Conservation (phyloP, 176 grass and related monocot genomes). For the Aegilops bicornis region DNA sequence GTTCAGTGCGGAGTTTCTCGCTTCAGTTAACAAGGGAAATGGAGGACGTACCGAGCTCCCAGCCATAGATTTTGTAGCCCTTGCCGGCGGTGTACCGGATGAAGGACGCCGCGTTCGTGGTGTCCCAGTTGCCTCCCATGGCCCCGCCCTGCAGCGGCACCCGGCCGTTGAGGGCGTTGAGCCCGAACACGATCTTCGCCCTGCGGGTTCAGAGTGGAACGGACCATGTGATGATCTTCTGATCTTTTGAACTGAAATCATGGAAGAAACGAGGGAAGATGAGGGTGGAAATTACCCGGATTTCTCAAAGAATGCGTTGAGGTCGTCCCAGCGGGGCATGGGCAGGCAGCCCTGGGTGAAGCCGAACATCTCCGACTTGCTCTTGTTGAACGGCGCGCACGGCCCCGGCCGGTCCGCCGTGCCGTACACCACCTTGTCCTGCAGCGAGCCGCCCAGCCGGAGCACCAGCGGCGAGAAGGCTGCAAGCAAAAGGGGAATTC, state of each 20-base stretch:
- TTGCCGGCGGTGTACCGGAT: constrained; percentile 61
- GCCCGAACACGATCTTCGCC: constrained; percentile 63
- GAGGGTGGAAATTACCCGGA: constrained; percentile 32
- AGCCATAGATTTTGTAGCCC: constrained; percentile 81
- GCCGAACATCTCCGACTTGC: constrained; percentile 54
- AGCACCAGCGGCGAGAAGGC: constrained; percentile 65
- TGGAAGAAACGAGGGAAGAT: neutral
- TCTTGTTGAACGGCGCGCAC: constrained; percentile 58
- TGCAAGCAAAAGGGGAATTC: neutral
- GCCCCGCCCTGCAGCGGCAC: constrained; percentile 57
- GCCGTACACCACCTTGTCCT: constrained; percentile 63
- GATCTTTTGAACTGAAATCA: neutral
- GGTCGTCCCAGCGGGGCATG: constrained; percentile 69
- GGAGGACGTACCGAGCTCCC: constrained; percentile 76
- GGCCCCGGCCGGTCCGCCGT: neutral
- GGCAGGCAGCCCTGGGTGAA: constrained; percentile 70
- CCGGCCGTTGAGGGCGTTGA: constrained; percentile 85
- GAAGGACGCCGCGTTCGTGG: constrained; percentile 76
- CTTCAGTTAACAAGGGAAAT: neutral
- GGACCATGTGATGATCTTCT: neutral
- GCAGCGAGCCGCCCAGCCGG: constrained; percentile 66
- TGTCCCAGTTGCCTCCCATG: constrained; percentile 73
- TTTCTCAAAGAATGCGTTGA: constrained; percentile 73
- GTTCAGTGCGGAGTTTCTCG: neutral
- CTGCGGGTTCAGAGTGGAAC: constrained; percentile 16